A percentile compares a stretch with the other conserved stretches of the same genome.
Evolutionary conservation across 2,329 filamentous ascomycete species (phyloP).

Genomic region (Aspergillus piperis): DNA sequence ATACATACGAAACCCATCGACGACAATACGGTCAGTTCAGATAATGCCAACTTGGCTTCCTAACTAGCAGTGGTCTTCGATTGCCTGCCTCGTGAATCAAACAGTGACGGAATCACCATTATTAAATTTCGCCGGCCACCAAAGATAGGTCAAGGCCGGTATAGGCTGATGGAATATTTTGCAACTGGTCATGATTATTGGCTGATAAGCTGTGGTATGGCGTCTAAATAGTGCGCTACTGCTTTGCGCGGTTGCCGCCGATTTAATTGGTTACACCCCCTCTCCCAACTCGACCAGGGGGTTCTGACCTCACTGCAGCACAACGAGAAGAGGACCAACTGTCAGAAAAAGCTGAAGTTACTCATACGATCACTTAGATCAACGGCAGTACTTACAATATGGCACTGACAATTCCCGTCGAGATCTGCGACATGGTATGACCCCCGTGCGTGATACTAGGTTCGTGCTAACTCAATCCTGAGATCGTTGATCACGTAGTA

Average conservation of each 20-base stretch:
- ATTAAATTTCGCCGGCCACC: no score
- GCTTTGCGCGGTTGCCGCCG: neutral
- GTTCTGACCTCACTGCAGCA: neutral
- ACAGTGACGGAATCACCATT: no score
- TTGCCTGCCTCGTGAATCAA: no score
- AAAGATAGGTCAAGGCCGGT: neutral
- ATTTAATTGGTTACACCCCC: neutral
- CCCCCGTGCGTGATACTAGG: neutral
- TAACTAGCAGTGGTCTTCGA: no score
- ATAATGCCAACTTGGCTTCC: no score
- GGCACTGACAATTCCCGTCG: neutral
- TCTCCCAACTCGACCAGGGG: neutral
- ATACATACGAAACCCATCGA: no score
- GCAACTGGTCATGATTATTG: neutral
- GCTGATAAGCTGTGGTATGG: neutral
- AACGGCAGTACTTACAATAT: neutral
- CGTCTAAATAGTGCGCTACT: neutral
- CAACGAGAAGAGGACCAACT: neutral
- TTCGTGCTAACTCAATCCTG: neutral
- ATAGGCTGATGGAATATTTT: neutral
- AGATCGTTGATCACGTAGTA: neutral
- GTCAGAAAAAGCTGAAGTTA: neutral
- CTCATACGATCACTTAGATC: no score
- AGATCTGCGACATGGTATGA: slow-evolving; percentile 2
- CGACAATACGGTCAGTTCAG: no score